Conservation (phyloP, 768 basidiomycete genomes). For the Glaciozyma martinii region DNA sequence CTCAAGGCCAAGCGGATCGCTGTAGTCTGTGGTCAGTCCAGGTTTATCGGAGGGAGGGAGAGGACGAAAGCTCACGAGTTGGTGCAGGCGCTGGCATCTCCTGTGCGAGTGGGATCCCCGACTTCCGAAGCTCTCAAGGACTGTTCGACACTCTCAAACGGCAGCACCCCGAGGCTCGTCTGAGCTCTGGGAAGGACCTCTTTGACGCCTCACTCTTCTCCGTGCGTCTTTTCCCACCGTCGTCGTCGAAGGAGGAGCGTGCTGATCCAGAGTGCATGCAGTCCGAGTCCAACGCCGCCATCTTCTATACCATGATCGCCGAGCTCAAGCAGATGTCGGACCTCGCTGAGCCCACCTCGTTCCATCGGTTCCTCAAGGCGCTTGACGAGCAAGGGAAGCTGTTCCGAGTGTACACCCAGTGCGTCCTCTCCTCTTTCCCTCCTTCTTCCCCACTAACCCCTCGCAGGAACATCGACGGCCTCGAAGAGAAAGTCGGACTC, state of each 20-base stretch:
- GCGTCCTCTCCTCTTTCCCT: background rate
- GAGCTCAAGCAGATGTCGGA: constrained; percentile 64
- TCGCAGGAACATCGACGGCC: constrained; percentile 65
- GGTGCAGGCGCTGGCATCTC: constrained; percentile 72
- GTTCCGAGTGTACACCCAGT: constrained; percentile 78
- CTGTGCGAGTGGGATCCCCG: constrained; percentile 77
- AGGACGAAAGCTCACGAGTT: background rate
- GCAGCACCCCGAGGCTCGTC: constrained; percentile 62
- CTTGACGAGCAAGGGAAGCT: constrained; percentile 69
- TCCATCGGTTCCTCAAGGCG: constrained; percentile 63
- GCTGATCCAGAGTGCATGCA: constrained; percentile 35
- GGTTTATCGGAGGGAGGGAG: background rate
- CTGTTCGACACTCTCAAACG: constrained; percentile 68
- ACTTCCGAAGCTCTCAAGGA: constrained; percentile 73
- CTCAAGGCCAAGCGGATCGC: constrained; percentile 72
- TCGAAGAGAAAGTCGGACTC: constrained; percentile 77
- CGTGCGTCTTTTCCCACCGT: constrained; percentile 44
- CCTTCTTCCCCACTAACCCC: too few relatives aligned
- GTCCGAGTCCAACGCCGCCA: constrained; percentile 64
- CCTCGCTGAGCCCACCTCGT: constrained; percentile 65
- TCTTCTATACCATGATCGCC: constrained; percentile 85
- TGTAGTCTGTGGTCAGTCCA: constrained; percentile 67
- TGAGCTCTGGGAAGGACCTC: constrained; percentile 72
- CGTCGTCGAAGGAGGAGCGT: constrained; percentile 1
- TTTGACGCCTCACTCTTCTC: constrained; percentile 86